Base-by-base conservation (phyloP, 208 protist species). In the Acanthamoeba lenticulata region DNA sequence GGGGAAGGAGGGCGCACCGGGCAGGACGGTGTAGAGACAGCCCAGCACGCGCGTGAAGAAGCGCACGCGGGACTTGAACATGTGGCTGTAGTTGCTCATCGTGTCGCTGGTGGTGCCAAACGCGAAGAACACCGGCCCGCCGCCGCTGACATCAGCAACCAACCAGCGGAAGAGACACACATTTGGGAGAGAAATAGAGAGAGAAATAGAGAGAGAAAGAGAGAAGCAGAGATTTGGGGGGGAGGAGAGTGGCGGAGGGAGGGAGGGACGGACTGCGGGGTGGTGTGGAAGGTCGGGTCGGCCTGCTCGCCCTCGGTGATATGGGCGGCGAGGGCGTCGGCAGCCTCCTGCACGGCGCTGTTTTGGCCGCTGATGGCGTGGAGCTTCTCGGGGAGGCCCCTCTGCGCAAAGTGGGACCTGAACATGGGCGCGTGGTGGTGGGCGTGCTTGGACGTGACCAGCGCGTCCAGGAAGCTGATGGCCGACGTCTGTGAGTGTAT, bases 211-310 rank as follows among this genome's bases (percentile, higher is more conserved):
- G 62, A 72, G 62, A 72, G 62, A 72, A 19, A 6, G 62, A 72
- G 62, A 6, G 62, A 72, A 24, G 9, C 9, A 52, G 27, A n/a
- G n/a, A n/a, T n/a, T n/a, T 65, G 34, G 1, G 67, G 1, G 36
- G 2, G 19, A 9, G 3, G 19, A 45, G 19, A 29, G 67, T 13
- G 36, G 42, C 38, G 67, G 5, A 79, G 40, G 2, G 42, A n/a
- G 21, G 29, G 42, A 13, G 47, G 21, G 55, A 52, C 74, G 34
- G 65, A 69, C 85, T 72, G 57, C 15, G 85, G 85, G 27, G 85
- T 90, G 36, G 85, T 90, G 55, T 90, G 85, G 85, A 90, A 90
- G 27, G 85, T 36, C 24, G 85, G 85, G 36, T 90, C 85, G 47
- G 34, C 57, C 57, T 90, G 21, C 2, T 90, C 85, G 47, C 85